These are phyloP conservation scores for Petunia secreta DNA, from an alignment of 257 asterid species.

Conservation along the genomic window DNA sequence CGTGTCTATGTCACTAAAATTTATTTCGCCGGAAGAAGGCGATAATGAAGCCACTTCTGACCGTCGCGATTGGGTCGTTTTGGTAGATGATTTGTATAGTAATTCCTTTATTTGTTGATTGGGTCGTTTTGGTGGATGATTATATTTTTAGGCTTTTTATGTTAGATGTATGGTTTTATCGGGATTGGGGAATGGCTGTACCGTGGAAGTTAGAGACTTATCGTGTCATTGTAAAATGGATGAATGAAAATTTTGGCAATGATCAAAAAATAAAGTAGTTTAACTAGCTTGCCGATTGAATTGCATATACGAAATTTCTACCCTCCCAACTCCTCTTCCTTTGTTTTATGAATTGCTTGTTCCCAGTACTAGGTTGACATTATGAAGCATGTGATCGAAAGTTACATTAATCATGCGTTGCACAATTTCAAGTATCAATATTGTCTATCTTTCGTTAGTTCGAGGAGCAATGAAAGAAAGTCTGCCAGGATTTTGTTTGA, in stretches of 20 bases:
- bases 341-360: not conserved
- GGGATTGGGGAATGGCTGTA: not conserved
- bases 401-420: no score
- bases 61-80: no score
- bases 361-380: no score
- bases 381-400: no score
- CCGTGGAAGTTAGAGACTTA: not conserved
- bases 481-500: not conserved
- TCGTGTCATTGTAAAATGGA: not conserved
- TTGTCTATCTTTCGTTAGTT: not conserved
- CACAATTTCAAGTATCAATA: not conserved
- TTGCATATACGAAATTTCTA: not conserved
- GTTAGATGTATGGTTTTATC: conserved; percentile 1
- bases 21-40: no score
- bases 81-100: conserved; percentile 18
- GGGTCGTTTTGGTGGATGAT: conserved; percentile 16
- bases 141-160: not conserved
- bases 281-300: not conserved
- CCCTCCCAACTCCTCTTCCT: not conserved
- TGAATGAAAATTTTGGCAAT: conserved; percentile 17
- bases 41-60: no score
- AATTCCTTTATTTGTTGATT: conserved; percentile 27
- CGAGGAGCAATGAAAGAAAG: not conserved
- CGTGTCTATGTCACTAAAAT: no score
- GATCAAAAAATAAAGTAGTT: not conserved